Conservation (phyloP, 2,329 filamentous ascomycete species). For the Microsporum canis region DNA sequence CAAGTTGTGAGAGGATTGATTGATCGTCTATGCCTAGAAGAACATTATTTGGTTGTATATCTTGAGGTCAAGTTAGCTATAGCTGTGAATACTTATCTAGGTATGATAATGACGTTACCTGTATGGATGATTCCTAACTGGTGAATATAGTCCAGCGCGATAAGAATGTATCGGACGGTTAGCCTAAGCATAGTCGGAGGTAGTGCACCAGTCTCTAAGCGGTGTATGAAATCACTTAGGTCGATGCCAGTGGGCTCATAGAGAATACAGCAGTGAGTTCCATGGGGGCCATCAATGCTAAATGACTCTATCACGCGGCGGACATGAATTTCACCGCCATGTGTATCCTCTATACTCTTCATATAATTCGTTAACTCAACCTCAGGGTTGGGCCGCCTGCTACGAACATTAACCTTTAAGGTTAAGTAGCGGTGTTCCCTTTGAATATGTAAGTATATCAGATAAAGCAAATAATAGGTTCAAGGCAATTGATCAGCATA, state of each 20-base stretch:
- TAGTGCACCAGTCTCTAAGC: background rate
- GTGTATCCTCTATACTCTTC: conserved; percentile 8
- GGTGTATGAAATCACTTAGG: conserved; percentile 7
- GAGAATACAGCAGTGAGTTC: conserved; percentile 17
- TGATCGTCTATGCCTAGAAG: conserved; percentile 23
- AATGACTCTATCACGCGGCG: conserved; percentile 20
- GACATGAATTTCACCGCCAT: conserved; percentile 16
- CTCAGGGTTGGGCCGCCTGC: background rate
- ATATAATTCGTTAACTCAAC: background rate
- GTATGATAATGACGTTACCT: background rate
- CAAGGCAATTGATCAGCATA: background rate
- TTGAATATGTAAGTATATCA: background rate
- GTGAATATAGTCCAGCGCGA: conserved; percentile 5
- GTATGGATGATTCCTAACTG: conserved; percentile 5
- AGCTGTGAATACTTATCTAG: background rate
- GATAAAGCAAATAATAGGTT: background rate
- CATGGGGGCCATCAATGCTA: conserved; percentile 16
- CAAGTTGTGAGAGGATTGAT: conserved; percentile 20
- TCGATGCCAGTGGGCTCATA: conserved; percentile 14
- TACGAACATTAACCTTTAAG: conserved; percentile 3
- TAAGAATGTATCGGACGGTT: conserved; percentile 1
- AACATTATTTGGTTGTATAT: conserved; percentile 25
- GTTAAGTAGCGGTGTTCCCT: conserved; percentile 8
- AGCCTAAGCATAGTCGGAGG: background rate
- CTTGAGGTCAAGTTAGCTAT: conserved; percentile 10